phyloP scores from a whole-genome alignment of 768 basidiomycete species.

The Boletus rex-veris region DNA sequence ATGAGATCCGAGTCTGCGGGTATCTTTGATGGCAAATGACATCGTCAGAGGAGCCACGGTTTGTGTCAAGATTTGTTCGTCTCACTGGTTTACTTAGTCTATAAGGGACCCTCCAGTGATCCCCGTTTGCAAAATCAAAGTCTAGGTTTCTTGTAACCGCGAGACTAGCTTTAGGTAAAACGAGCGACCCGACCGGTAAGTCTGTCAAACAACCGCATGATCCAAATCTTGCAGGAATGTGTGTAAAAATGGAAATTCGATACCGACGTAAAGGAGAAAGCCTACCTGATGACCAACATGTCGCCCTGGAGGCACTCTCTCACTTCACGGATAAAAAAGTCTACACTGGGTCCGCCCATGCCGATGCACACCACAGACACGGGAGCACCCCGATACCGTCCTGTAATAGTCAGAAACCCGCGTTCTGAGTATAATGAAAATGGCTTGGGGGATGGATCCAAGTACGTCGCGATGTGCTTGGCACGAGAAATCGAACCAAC shows the following conservation, averaged over 20 bases:
- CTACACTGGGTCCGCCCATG: conserved; percentile 80
- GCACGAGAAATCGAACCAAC: conserved; percentile 75
- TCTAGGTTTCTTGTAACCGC: conserved; percentile 72
- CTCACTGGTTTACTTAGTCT: conserved; percentile 62
- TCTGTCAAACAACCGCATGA: conserved; percentile 73
- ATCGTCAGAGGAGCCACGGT: conserved; percentile 1
- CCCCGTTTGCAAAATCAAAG: conserved; percentile 59
- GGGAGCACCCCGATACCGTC: conserved; percentile 58
- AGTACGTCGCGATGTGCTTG: conserved; percentile 48
- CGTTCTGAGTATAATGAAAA: conserved; percentile 70
- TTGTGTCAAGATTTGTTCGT: not conserved
- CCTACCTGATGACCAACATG: conserved; percentile 49
- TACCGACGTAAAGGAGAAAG: not conserved
- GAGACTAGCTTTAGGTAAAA: conserved; percentile 66
- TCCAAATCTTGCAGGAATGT: conserved; percentile 52
- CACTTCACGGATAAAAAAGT: conserved; percentile 81
- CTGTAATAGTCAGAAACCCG: conserved; percentile 72
- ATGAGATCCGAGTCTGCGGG: conserved; percentile 56
- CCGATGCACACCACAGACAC: conserved; percentile 77
- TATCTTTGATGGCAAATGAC: conserved; percentile 37
- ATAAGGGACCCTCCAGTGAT: conserved; percentile 47
- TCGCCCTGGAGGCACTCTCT: conserved; percentile 69
- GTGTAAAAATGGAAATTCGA: not conserved
- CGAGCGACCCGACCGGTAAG: conserved; percentile 72
- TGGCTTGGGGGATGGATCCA: conserved; percentile 57